A percentile compares a stretch with the other conserved stretches of the same genome.
phyloP scores from a whole-genome alignment of 2,329 filamentous ascomycete genomes.

The Aspergillus proliferans region DNA sequence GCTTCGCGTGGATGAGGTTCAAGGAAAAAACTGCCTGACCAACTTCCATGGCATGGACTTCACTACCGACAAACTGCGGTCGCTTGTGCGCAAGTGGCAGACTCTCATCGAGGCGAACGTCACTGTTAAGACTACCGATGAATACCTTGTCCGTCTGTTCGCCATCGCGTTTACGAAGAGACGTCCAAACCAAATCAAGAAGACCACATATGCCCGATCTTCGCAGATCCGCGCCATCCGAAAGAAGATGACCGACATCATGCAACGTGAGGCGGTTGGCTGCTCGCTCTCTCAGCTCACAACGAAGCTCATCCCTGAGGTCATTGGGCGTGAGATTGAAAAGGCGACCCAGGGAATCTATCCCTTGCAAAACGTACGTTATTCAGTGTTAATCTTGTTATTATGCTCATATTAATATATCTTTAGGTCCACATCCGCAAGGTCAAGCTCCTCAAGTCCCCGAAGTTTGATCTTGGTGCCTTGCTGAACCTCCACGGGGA shows the following conservation, averaged over 20 bases:
- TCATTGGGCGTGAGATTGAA: slow-evolving; percentile 99
- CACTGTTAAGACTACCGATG: slow-evolving; percentile 99
- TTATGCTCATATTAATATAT: slow-evolving; percentile 27
- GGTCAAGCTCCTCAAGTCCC: slow-evolving; percentile 97
- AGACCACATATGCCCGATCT: slow-evolving; percentile 96
- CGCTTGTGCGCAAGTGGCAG: slow-evolving; percentile 99
- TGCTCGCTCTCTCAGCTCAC: slow-evolving; percentile 95
- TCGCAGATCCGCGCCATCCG: slow-evolving; percentile 97
- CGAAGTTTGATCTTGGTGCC: slow-evolving; percentile 98
- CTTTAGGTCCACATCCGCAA: slow-evolving; percentile 96
- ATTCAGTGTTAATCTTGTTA: background rate
- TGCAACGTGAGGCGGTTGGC: slow-evolving; percentile 87
- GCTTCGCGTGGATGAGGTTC: slow-evolving; percentile 96
- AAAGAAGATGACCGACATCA: slow-evolving; percentile 99
- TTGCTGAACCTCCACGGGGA: slow-evolving; percentile 97
- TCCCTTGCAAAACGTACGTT: slow-evolving; percentile 90
- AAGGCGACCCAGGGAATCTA: slow-evolving; percentile 99
- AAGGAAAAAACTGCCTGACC: slow-evolving; percentile 99
- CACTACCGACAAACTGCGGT: slow-evolving; percentile 99
- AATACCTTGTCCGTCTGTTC: slow-evolving; percentile 98
- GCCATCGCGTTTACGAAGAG: slow-evolving; percentile 99
- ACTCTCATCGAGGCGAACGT: slow-evolving; percentile 98
- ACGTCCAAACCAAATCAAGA: slow-evolving; percentile 99
- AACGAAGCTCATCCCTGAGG: slow-evolving; percentile 98
- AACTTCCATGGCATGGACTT: slow-evolving; percentile 99